phyloP scores from a whole-genome alignment of 139 green algal species.

The Chlamydomonas schloesseri region DNA sequence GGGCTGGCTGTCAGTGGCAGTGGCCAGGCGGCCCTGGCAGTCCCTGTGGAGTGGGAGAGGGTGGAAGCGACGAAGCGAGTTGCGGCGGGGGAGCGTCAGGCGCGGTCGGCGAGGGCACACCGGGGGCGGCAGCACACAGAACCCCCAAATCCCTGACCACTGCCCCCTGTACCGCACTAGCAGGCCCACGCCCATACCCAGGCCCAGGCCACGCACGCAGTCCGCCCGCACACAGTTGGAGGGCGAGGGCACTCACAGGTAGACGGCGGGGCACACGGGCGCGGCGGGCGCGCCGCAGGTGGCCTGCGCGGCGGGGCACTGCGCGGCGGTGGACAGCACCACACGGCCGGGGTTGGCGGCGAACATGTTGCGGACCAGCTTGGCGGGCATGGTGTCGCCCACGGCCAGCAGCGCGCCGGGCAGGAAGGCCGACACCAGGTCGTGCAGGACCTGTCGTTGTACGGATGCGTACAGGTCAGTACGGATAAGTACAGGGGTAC shows the following conservation, averaged over 20 bases:
- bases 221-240: not conserved
- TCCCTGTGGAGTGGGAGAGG: constrained; percentile 13
- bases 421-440: constrained; percentile 61
- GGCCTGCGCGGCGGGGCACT: not conserved
- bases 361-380: constrained; percentile 21
- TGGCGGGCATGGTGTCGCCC: not conserved
- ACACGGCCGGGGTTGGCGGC: not conserved
- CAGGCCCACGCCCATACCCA: no score
- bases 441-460: constrained; percentile 66
- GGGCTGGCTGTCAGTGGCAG: not conserved
- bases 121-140: no score
- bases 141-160: not conserved
- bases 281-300: constrained; percentile 15
- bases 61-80: no score
- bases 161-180: not conserved
- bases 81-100: not conserved
- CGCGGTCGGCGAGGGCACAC: not conserved
- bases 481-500: not conserved
- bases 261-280: constrained; percentile 53
- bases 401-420: not conserved
- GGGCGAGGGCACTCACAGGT: constrained; percentile 28
- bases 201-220: not conserved
- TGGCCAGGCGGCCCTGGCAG: constrained; percentile 17
- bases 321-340: not conserved
- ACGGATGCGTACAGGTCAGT: no score